A percentile compares a stretch with the other conserved stretches of the same genome.
Conservation (phyloP, 306 rosid species). For the Vigna hirtella region DNA sequence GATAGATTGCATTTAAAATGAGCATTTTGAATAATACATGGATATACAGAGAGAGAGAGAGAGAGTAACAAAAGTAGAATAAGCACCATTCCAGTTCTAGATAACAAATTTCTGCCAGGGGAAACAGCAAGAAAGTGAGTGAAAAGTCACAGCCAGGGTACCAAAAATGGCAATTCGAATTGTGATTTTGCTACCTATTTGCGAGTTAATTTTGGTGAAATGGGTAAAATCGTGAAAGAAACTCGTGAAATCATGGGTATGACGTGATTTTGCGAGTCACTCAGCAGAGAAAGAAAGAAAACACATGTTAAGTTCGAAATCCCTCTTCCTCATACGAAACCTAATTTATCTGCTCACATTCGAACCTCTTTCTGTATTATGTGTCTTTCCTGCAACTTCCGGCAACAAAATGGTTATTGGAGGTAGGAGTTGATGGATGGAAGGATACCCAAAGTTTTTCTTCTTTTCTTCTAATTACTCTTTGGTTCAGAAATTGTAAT, state of each 20-base stretch:
- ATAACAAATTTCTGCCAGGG: constrained; percentile 8
- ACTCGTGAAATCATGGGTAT: neutral
- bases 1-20: neutral
- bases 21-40: neutral
- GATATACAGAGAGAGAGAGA: neutral
- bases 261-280: neutral
- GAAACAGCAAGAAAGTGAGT: constrained; percentile 3
- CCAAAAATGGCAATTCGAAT: neutral
- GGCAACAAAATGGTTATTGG: neutral
- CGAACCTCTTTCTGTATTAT: neutral
- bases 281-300: neutral
- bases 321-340: neutral
- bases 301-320: neutral
- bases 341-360: neutral
- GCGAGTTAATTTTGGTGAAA: neutral
- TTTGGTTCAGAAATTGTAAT: too few relatives aligned
- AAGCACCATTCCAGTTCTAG: neutral
- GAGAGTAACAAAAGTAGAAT: neutral
- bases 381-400: neutral
- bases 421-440: neutral
- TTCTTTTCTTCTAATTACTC: too few relatives aligned
- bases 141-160: neutral
- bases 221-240: neutral
- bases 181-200: neutral
- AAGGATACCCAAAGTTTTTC: neutral